A percentile compares a stretch with the other conserved stretches of the same genome.
Evolutionary conservation across 441 rosid genomes (phyloP).

Genomic region (Gossypium davidsonii): DNA sequence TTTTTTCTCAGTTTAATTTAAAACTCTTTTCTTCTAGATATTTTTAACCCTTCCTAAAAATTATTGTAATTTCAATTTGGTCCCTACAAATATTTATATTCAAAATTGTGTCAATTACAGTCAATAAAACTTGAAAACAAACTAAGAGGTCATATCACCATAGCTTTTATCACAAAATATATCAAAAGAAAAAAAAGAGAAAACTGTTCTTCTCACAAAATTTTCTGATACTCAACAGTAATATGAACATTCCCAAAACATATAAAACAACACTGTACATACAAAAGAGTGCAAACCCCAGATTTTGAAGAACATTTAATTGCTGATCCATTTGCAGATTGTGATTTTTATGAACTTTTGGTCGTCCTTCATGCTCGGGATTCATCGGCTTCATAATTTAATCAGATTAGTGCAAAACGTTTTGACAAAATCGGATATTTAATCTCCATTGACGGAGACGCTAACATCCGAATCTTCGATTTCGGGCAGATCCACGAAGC

Average conservation of each 20-base stretch:
- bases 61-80: too few species aligned
- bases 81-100: too few species aligned
- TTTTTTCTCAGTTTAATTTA: too few species aligned
- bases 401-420: neutral
- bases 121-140: too few species aligned
- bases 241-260: neutral
- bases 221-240: neutral
- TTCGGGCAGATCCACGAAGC: slow-evolving; percentile 53
- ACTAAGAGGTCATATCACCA: too few species aligned
- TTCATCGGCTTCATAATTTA: neutral
- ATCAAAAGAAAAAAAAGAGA: neutral
- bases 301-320: neutral
- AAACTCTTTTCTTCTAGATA: too few species aligned
- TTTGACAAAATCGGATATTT: neutral
- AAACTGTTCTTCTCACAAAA: neutral
- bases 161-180: too few species aligned
- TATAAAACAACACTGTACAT: neutral
- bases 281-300: neutral
- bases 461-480: slow-evolving; percentile 45
- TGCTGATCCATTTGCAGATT: neutral
- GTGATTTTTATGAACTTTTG: neutral
- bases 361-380: neutral
- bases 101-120: too few species aligned
- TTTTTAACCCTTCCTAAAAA: too few species aligned
- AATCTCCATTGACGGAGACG: neutral